A percentile compares a stretch with the other conserved stretches of the same genome.
These are phyloP conservation scores for Aleurites moluccanus DNA, from an alignment of 441 rosid species.

Conservation along the genomic window DNA sequence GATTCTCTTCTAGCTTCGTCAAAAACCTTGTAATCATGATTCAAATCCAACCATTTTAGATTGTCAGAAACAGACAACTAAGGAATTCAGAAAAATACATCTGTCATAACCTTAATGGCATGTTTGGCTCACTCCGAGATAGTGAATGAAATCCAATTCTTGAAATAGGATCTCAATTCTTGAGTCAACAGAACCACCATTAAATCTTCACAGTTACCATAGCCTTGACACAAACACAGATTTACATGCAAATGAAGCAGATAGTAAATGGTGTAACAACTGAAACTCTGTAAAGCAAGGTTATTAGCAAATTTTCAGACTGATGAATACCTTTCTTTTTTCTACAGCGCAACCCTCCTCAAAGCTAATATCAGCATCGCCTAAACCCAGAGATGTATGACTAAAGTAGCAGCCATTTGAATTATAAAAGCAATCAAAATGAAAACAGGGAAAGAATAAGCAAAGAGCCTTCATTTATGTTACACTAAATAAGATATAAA, in stretches of 20 bases:
- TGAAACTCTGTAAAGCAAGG: not conserved
- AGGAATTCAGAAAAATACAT: no score
- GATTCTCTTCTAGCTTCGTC: no score
- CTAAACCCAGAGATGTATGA: slow-evolving; percentile 4
- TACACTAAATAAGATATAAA: slow-evolving; percentile 15
- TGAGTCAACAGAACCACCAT: no score
- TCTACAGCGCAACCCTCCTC: slow-evolving; percentile 4
- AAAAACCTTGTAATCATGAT: no score
- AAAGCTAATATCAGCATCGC: slow-evolving; percentile 28
- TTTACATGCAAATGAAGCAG: not conserved
- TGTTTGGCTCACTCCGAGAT: no score
- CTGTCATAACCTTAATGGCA: no score
- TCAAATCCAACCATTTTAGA: not conserved
- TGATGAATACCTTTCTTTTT: not conserved
- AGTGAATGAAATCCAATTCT: no score
- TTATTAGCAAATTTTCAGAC: not conserved
- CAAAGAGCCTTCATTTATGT: slow-evolving; percentile 23
- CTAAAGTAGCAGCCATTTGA: not conserved
- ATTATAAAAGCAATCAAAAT: slow-evolving; percentile 1
- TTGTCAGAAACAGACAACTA: not conserved
- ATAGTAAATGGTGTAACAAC: not conserved
- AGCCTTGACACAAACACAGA: not conserved
- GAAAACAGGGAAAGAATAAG: slow-evolving; percentile 23
- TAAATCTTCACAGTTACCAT: no score
- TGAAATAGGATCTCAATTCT: no score